Conservation (phyloP, 1,139 yeast species). For the Komagataea norvegica region DNA sequence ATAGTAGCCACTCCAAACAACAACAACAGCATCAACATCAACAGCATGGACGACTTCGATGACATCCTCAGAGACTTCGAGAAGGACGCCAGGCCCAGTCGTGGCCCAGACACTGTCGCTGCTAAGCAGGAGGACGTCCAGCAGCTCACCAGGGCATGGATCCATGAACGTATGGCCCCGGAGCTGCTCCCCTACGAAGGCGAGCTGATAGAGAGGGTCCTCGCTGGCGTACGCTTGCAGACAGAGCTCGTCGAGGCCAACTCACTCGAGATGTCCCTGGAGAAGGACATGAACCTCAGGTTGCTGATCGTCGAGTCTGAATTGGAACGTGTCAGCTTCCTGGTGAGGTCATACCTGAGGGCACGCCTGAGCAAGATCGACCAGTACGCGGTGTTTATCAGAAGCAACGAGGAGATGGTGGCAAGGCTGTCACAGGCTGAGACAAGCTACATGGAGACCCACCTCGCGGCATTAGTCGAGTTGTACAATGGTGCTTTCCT, state of each 20-base stretch:
- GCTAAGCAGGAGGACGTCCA: conserved; percentile 34
- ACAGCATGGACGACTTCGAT: conserved; percentile 5
- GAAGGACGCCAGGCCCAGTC: no score
- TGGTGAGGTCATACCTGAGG: conserved; percentile 74
- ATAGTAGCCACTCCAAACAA: neutral
- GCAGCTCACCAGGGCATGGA: conserved; percentile 62
- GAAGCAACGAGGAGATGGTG: conserved; percentile 24
- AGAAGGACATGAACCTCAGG: conserved; percentile 69
- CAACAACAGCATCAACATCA: neutral
- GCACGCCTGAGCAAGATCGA: conserved; percentile 70
- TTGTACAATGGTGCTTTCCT: conserved; percentile 69
- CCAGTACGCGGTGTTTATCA: conserved; percentile 54
- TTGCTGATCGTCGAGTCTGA: conserved; percentile 87
- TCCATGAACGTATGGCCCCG: conserved; percentile 81
- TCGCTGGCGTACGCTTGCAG: conserved; percentile 59
- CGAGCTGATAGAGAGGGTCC: conserved; percentile 50
- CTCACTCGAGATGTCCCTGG: conserved; percentile 46
- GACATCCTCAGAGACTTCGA: conserved; percentile 6
- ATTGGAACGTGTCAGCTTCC: conserved; percentile 76
- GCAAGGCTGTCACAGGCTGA: conserved; percentile 53
- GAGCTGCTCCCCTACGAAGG: conserved; percentile 72
- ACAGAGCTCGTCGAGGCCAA: conserved; percentile 65
- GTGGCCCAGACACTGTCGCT: no score
- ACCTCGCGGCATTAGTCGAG: conserved; percentile 57
- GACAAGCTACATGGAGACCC: conserved; percentile 55